Base-by-base conservation (phyloP, 2,329 filamentous ascomycete genomes). In the Myriangium duriaei region DNA sequence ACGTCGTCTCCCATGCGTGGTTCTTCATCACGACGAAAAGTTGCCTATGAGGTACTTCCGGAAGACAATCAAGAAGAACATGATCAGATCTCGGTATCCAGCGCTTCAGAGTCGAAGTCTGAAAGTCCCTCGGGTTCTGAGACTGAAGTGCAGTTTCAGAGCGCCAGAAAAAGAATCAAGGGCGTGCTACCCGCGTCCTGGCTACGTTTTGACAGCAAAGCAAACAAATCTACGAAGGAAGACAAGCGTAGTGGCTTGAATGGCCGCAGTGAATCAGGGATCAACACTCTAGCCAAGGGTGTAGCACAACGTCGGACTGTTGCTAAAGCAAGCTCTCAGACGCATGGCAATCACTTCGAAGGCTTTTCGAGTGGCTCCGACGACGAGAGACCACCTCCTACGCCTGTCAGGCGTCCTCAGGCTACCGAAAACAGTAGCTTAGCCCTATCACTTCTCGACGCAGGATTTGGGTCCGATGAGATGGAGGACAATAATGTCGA, bases 141-240 rank as follows among this genome's bases (percentile, higher is more conserved):
- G 4, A 52, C 49, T 16, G 51, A 58, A 11, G 45, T 41, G 4
- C 54, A 50, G 9, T 39, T 66, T 10, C 48, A 47, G 30, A 46
- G 52, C 21, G 58, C 60, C 29, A 50, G 54, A 7, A 62, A 55
- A 38, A 58, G 57, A 26, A 68, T 68, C 33, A 63, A 54, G 50
- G 65, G 65, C 10, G 65, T 68, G 5, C 49, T 69, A 12, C 65
- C 65, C 16, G 65, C 65, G 18, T 68, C 65, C 1, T 68, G 64
- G 63, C 47, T 69, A 35, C 64, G 59, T 35, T 57, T 68, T 17
- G 65, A 68, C 42, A 50, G 53, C n/a, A 54, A 61, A 28, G 43
- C 48, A 11, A 17, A 5, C 4, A 16, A 30, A 9, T 4, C 26
- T 49, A 50, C 24, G 42, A 43, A 30, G 17, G 41, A 36, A 42